Evolutionary conservation across 345 rosid genomes (phyloP).

Genomic region (Sisymbrium altissimum): DNA sequence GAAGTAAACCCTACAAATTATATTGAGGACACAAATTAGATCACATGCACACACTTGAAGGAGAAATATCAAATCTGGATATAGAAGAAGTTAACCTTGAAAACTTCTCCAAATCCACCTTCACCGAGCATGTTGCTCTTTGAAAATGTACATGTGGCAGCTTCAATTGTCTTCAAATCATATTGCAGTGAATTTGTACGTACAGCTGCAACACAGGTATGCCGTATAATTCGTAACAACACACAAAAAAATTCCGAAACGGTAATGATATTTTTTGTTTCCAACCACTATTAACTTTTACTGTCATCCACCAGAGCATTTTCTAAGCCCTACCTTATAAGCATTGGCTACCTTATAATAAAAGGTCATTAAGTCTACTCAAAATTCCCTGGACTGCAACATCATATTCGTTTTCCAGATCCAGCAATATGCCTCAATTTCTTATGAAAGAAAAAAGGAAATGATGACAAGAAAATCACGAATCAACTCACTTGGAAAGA

Average conservation of each 20-base stretch:
- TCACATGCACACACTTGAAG: not conserved
- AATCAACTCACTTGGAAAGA: not conserved
- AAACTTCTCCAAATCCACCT: constrained; percentile 29
- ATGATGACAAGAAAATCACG: not conserved
- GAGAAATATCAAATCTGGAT: not conserved
- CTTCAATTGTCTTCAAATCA: not conserved
- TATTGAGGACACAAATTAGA: not conserved
- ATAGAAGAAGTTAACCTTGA: not conserved
- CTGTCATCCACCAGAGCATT: not conserved
- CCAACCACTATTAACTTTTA: no score
- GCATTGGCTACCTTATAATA: not conserved
- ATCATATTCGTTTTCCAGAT: not conserved
- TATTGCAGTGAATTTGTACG: constrained; percentile 29
- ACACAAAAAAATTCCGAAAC: not conserved
- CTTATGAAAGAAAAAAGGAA: not conserved
- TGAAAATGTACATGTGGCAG: constrained; percentile 15
- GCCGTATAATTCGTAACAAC: no score
- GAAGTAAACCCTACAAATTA: constrained; percentile 6
- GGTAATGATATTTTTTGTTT: no score
- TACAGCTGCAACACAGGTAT: not conserved
- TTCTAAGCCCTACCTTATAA: not conserved
- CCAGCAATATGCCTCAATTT: not conserved
- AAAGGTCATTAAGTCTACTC: no score
- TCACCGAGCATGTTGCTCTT: constrained; percentile 9
- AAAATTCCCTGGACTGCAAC: no score